Evolutionary conservation across 352 stramenopile genomes (phyloP).

Genomic region (Phytophthora tubulina): DNA sequence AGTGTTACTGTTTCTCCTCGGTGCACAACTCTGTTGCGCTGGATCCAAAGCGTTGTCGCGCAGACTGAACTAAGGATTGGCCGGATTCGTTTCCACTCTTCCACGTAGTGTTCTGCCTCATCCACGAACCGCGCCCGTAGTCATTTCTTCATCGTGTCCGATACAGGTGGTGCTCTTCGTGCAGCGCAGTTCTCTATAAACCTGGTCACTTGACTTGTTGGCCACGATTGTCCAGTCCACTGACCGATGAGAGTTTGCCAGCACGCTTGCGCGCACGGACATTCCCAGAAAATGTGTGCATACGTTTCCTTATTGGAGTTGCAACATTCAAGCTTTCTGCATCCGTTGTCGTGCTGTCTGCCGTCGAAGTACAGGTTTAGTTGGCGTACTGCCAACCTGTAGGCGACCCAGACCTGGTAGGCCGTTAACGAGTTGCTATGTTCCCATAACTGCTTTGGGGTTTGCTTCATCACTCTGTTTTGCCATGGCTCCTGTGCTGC

Average conservation of each 20-base stretch:
- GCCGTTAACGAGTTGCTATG: constrained; percentile 1
- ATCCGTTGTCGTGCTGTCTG: neutral
- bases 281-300: constrained; percentile 9
- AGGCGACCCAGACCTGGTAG: constrained; percentile 7
- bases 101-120: too few relatives aligned
- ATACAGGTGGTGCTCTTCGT: too few relatives aligned
- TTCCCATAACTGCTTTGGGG: neutral
- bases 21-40: too few relatives aligned
- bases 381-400: neutral
- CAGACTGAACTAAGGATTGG: too few relatives aligned
- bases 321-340: neutral
- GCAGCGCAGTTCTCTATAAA: too few relatives aligned
- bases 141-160: too few relatives aligned
- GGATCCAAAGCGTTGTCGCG: too few relatives aligned
- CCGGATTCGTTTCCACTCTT: too few relatives aligned
- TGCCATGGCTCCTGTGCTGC: neutral
- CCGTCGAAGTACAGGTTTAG: constrained; percentile 1
- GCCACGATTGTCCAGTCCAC: neutral
- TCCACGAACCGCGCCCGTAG: too few relatives aligned
- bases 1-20: too few relatives aligned
- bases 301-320: neutral
- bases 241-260: constrained; percentile 7
- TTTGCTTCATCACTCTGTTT: neutral
- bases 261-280: constrained; percentile 1
- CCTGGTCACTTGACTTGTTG: too few relatives aligned